Conservation (phyloP, 2,329 filamentous ascomycete genomes). For the Epichloe sylvatica region DNA sequence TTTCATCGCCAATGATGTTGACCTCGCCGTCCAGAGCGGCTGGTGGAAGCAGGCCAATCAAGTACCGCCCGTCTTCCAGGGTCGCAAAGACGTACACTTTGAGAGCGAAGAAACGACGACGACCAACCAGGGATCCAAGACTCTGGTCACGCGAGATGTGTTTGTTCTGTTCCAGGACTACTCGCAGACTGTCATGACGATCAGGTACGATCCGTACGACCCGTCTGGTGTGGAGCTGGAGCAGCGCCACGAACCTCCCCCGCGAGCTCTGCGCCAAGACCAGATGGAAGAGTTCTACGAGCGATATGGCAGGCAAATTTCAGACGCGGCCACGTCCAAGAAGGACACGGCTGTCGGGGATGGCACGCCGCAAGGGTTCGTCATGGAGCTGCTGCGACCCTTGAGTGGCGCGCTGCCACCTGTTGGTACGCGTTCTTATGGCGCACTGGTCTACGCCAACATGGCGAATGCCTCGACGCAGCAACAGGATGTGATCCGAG, state of each 20-base stretch:
- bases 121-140: conserved; percentile 54
- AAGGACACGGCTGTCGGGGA: conserved; percentile 75
- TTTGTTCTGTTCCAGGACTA: conserved; percentile 92
- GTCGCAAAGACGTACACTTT: conserved; percentile 66
- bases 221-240: conserved; percentile 60
- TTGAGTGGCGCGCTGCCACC: conserved; percentile 63
- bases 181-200: conserved; percentile 80
- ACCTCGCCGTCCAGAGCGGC: conserved; percentile 55
- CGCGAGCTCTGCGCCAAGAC: conserved; percentile 71
- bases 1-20: conserved; percentile 77
- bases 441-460: conserved; percentile 86
- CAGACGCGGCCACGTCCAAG: conserved; percentile 52
- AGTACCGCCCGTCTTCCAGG: conserved; percentile 69
- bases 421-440: conserved; percentile 79
- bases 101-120: conserved; percentile 69
- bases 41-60: conserved; percentile 83
- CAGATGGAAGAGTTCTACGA: conserved; percentile 80
- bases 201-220: conserved; percentile 63
- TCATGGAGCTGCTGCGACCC: conserved; percentile 66
- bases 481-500: conserved; percentile 82
- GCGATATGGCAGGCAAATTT: conserved; percentile 65
- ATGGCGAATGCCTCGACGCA: conserved; percentile 85
- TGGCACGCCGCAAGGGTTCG: conserved; percentile 62
- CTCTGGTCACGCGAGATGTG: conserved; percentile 62
- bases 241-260: conserved; percentile 82